Percentiles rank a stretch among this genome's conserved stretches.
Conservation (phyloP, 1,284 basidiomycete species). For the Rhodotorula sp. region DNA sequence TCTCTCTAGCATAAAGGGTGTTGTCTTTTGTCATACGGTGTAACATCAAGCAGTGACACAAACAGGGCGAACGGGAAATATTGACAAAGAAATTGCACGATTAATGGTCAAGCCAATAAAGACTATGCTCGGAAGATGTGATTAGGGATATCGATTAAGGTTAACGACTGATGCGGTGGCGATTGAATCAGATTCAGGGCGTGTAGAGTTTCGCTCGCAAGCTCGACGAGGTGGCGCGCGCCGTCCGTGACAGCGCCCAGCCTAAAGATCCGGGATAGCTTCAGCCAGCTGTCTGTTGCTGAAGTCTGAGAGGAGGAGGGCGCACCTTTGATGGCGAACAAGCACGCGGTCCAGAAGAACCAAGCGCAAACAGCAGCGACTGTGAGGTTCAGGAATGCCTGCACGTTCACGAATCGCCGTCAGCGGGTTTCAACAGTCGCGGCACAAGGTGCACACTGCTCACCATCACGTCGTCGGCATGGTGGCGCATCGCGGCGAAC, state of each 20-base stretch:
- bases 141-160: too few relatives aligned
- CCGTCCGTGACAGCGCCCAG: conserved; percentile 11
- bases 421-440: not conserved
- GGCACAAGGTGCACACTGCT: conserved; percentile 40
- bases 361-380: conserved; percentile 59
- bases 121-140: too few relatives aligned
- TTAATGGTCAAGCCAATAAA: too few relatives aligned
- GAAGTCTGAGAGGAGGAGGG: not conserved
- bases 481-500: conserved; percentile 84
- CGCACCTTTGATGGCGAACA: conserved; percentile 61
- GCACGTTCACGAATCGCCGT: conserved; percentile 45
- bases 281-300: not conserved
- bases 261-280: not conserved
- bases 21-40: too few relatives aligned
- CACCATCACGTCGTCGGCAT: conserved; percentile 70
- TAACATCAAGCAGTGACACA: too few relatives aligned
- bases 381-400: conserved; percentile 79
- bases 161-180: not conserved
- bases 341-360: conserved; percentile 68
- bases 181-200: not conserved
- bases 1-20: too few relatives aligned
- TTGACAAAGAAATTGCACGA: too few relatives aligned
- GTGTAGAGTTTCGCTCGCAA: not conserved
- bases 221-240: not conserved
- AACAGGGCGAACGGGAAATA: too few relatives aligned